Evolutionary conservation across 768 basidiomycete species (phyloP), one percentile per base, ranked within the genome.

Genomic region (Trametes villosa): DNA sequence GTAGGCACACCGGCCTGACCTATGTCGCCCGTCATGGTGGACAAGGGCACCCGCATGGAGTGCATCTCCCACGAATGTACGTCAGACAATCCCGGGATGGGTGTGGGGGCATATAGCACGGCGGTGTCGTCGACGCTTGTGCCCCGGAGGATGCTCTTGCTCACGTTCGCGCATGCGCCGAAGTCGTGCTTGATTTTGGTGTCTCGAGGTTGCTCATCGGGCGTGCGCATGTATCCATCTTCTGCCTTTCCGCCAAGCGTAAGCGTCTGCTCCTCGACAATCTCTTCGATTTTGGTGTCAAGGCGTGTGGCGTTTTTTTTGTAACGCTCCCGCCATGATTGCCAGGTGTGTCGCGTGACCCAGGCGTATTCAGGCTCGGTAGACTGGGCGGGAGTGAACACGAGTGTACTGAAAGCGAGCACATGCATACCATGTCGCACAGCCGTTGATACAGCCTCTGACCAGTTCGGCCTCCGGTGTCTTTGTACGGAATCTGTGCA

Each of bases 291-390:
- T 55, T 83, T 73, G 13, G 68, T 68, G 68, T 93, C 90, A 34
- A 93, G 79, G 11, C 90, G 84, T 7, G 75, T 69, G 0, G 89
- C 77, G 61, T 94, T 88, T 74, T 93, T 93, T 77, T 93, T 92
- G 77, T 94, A 94, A 27, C 92, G 81, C 69, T 94, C 91, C 26
- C 92, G 83, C 91, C 91, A 94, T 17, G 91, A 94, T 65, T 92
- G 90, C 91, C 91, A 94, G 2, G 91, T 92, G 70, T 94, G 91
- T 15, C 91, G 86, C 24, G 78, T 80, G 20, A 92, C 92, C 91
- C 91, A 93, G 0, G 82, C 78, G 67, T 85, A 92, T 63, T 90
- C 89, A 1, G 89, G 86, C 62, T 91, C 87, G 50, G 75, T 74
- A 48, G 77, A 78, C 90, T 92, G 64, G 9, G 33, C 18, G 18